A percentile compares a stretch with the other conserved stretches of the same genome.
These are phyloP conservation scores for Cladosporium oxysporum DNA, from an alignment of 2,329 filamentous ascomycete genomes.

Conservation along the genomic window DNA sequence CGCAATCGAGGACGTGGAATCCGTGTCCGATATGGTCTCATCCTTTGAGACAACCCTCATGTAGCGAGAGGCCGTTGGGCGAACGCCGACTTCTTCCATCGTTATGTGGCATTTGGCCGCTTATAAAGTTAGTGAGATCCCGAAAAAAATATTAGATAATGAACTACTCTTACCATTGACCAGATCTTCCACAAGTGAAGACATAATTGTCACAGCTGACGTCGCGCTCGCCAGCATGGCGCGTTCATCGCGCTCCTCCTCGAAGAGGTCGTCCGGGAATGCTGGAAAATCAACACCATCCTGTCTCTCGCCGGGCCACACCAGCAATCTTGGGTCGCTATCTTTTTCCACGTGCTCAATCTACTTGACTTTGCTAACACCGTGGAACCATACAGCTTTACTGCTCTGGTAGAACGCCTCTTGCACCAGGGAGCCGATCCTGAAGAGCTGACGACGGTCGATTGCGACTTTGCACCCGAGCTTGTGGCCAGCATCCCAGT, in stretches of 20 bases:
- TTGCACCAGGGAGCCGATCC: conserved; percentile 26
- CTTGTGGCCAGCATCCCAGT: conserved; percentile 20
- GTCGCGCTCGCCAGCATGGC: background rate
- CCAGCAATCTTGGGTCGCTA: too few species aligned
- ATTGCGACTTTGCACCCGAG: background rate
- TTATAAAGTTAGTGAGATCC: too few species aligned
- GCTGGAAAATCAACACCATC: background rate
- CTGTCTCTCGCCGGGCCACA: background rate
- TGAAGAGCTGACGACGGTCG: conserved; percentile 23
- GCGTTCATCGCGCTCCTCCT: background rate
- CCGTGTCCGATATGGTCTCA: too few species aligned
- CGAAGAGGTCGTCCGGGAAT: background rate
- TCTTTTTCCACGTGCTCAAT: background rate
- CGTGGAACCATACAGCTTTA: background rate
- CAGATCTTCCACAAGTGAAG: too few species aligned
- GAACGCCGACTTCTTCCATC: too few species aligned
- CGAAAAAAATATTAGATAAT: too few species aligned
- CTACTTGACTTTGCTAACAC: background rate
- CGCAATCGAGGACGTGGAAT: too few species aligned
- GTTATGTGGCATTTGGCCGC: too few species aligned
- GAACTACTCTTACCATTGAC: too few species aligned
- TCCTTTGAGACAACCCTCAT: too few species aligned
- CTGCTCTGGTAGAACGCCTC: conserved; percentile 19
- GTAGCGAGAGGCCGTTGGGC: too few species aligned
- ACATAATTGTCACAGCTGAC: background rate